Percentiles rank a stretch among this genome's conserved stretches.
Evolutionary conservation across 75 land plant genomes (phyloP).

Genomic region (Sequoia sempervirens): DNA sequence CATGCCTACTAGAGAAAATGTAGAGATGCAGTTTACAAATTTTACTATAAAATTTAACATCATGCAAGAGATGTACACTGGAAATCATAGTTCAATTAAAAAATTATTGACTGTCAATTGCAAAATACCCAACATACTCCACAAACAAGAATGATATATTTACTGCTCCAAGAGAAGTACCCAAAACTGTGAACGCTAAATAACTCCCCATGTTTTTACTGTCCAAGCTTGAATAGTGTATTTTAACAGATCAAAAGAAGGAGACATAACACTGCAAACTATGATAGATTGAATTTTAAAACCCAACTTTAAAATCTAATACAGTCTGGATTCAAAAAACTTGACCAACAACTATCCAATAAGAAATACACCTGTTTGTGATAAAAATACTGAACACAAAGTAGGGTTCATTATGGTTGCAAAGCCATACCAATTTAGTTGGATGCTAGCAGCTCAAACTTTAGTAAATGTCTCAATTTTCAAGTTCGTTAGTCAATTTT

Average conservation of each 20-base stretch:
- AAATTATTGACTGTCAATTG: background rate
- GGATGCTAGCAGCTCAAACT: background rate
- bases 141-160: background rate
- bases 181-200: background rate
- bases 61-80: background rate
- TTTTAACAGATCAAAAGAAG: background rate
- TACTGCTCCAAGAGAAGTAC: background rate
- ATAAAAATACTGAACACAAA: background rate
- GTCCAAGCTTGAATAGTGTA: background rate
- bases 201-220: background rate
- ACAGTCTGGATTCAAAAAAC: background rate
- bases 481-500: background rate
- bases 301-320: background rate
- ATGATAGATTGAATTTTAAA: background rate
- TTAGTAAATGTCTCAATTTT: background rate
- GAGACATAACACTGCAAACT: background rate
- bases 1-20: background rate
- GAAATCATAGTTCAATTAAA: background rate
- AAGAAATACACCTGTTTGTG: background rate
- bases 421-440: background rate
- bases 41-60: too few relatives aligned
- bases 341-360: background rate
- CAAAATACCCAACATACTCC: conserved; percentile 3
- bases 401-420: background rate
- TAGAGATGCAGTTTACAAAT: too few relatives aligned